Evolutionary conservation across 352 stramenopile genomes (phyloP).

Genomic region (Phytophthora capsici): DNA sequence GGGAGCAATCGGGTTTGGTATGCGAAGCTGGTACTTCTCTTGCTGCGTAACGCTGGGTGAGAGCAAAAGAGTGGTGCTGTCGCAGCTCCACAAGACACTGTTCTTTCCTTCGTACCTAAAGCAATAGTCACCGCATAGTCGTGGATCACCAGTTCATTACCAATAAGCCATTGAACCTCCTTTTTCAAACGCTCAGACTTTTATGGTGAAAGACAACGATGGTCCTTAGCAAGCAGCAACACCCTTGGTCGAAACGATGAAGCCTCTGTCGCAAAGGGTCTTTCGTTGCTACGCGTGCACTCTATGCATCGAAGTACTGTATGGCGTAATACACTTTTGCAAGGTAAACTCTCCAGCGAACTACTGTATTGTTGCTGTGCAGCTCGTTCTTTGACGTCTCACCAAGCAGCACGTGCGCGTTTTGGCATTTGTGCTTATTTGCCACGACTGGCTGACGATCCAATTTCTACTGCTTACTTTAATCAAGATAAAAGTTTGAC

Average conservation of each 20-base stretch:
- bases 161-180: too few species aligned
- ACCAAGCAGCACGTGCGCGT: conserved; percentile 10
- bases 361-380: conserved; percentile 1
- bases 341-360: background rate
- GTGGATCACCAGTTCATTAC: too few species aligned
- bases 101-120: background rate
- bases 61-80: conserved; percentile 17
- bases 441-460: background rate
- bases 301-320: conserved; percentile 4
- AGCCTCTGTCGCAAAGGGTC: conserved; percentile 1
- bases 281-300: background rate
- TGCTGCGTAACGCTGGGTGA: conserved; percentile 1
- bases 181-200: too few species aligned
- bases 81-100: conserved; percentile 13
- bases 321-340: conserved; percentile 17
- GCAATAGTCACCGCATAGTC: background rate
- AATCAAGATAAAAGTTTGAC: conserved; percentile 2
- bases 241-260: background rate
- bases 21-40: conserved; percentile 12
- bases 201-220: too few species aligned
- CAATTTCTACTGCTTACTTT: background rate
- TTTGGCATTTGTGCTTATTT: conserved; percentile 10
- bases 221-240: background rate
- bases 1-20: conserved; percentile 20
- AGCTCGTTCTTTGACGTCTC: conserved; percentile 16